Percentiles rank a stretch among this genome's conserved stretches.
Conservation (phyloP, 306 rosid genomes). For the Morella rubra region DNA sequence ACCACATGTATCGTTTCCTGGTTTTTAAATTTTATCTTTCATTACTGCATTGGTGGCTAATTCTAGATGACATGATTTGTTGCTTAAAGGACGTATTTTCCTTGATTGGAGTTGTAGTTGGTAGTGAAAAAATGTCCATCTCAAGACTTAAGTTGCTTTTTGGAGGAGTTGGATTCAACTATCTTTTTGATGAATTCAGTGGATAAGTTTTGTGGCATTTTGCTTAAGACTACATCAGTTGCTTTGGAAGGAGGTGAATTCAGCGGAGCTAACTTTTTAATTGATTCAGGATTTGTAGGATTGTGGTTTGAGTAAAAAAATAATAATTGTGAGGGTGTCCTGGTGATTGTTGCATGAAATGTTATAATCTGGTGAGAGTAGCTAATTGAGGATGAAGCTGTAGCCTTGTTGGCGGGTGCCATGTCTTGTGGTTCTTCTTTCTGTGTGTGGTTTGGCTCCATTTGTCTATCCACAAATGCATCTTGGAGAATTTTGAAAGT, state of each 20-base stretch:
- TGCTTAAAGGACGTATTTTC: background rate
- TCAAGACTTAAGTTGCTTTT: background rate
- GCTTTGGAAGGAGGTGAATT: background rate
- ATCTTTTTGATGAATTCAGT: too few species aligned
- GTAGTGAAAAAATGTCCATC: background rate
- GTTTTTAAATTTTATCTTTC: background rate
- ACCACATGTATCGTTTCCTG: background rate
- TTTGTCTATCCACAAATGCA: too few species aligned
- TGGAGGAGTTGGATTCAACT: too few species aligned
- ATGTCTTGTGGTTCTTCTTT: background rate
- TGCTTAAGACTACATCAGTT: background rate
- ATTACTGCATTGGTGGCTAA: background rate
- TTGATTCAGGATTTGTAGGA: background rate
- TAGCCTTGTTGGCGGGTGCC: background rate
- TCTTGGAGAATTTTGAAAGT: too few species aligned
- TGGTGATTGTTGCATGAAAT: too few species aligned
- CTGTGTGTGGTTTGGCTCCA: too few species aligned
- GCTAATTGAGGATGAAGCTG: background rate
- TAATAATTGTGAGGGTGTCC: too few species aligned
- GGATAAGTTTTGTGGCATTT: background rate
- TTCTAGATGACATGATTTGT: background rate
- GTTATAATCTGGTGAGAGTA: background rate
- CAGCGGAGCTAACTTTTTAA: background rate
- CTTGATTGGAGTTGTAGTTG: background rate
- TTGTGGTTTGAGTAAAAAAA: too few species aligned